phyloP scores from a whole-genome alignment of 306 rosid genomes.

The Medicago truncatula region DNA sequence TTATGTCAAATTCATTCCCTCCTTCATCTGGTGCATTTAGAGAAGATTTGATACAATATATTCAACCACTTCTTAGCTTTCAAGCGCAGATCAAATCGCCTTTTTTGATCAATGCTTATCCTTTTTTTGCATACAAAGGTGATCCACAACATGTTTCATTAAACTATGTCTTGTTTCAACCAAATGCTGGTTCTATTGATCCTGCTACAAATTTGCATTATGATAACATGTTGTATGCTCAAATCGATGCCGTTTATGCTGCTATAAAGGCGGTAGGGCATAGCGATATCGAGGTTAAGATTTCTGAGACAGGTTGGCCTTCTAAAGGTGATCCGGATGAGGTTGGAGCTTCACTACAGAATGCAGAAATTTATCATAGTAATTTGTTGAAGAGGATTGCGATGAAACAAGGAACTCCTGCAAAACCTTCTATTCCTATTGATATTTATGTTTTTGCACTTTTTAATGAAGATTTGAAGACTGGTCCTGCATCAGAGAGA shows the following conservation, averaged over 20 bases:
- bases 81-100: slow-evolving; percentile 74
- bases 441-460: slow-evolving; percentile 87
- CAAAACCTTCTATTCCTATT: slow-evolving; percentile 72
- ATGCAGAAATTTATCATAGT: slow-evolving; percentile 75
- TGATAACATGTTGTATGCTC: slow-evolving; percentile 93
- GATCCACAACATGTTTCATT: slow-evolving; percentile 61
- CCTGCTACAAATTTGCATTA: slow-evolving; percentile 74
- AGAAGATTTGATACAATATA: slow-evolving; percentile 56
- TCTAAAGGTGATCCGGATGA: slow-evolving; percentile 81
- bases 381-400: slow-evolving; percentile 68
- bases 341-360: slow-evolving; percentile 73
- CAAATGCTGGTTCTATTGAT: slow-evolving; percentile 71
- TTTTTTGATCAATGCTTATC: slow-evolving; percentile 83
- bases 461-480: slow-evolving; percentile 82
- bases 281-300: slow-evolving; percentile 67
- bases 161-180: slow-evolving; percentile 78
- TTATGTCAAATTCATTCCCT: slow-evolving; percentile 66
- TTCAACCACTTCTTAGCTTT: slow-evolving; percentile 70
- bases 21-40: slow-evolving; percentile 77
- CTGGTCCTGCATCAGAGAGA: slow-evolving; percentile 84
- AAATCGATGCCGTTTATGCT: slow-evolving; percentile 86
- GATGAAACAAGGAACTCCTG: slow-evolving; percentile 79
- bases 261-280: slow-evolving; percentile 84
- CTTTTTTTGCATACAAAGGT: slow-evolving; percentile 78
- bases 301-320: slow-evolving; percentile 98